Base-by-base conservation (phyloP, 176 grass and related monocot genomes). In the Musa beccarii region DNA sequence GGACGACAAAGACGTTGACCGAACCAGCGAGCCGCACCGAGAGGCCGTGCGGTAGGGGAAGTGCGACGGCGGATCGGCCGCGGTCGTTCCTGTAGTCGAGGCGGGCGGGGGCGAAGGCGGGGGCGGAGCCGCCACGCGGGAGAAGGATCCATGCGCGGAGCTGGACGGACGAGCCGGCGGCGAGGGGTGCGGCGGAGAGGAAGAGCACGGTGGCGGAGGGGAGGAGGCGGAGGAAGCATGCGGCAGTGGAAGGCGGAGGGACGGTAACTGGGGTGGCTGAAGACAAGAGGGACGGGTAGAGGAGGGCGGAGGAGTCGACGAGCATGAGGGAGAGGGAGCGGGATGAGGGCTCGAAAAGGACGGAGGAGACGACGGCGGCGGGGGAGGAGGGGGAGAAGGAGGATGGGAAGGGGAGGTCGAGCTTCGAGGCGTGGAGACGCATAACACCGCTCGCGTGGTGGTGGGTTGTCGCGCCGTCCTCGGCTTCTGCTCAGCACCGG, bases 1-100 rank as follows among this genome's bases (percentile, higher is more conserved):
- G 88, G 51, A 99, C 66, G 25, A 83, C 88, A 10, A 94, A 76
- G 66, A 75, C 66, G 83, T 99, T 99, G 76, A 86, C 82, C 20
- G 80, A 86, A 0, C 66, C 85, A 2, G 81, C 89, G 54, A 99
- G 83, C 74, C 79, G 78, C 23, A 89, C 83, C 10, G 87, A 83
- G n/a, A 89, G 69, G 49, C 88, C 88, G 74, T 86, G 90, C 51
- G 80, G 84, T 11, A 99, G 81, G 78, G 71, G 76, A 67, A 94
- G 81, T 24, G 51, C 74, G 0, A 78, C 62, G 53, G 81, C 79
- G n/a, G 66, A 64, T 25, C 10, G 43, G 21, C 12, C 71, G 34
- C 75, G 76, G 71, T 66, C 70, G 59, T 64, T 66, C 81, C 81
- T 88, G 80, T 80, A 91, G 84, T 84, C 71, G 82, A 90, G 83